Evolutionary conservation across 768 basidiomycete genomes (phyloP), one percentile per base, ranked within the genome.

Genomic region (Suillus bovinus): DNA sequence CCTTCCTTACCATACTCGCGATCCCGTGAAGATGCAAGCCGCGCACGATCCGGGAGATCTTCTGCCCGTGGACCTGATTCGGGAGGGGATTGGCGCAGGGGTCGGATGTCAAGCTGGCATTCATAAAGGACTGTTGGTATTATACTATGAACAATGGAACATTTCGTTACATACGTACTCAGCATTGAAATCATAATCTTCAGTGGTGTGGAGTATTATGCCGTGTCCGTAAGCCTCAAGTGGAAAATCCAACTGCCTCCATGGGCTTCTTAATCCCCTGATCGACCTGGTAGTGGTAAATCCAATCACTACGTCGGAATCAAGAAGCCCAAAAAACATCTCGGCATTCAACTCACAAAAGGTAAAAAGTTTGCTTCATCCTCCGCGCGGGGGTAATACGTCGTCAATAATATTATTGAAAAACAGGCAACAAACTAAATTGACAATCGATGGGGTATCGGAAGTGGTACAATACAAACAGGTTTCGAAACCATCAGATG

Each of bases 281-380:
- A 61, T 61, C 60, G 55, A 29, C 55, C 55, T 56, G 17, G 20
- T 31, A 55, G 50, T 34, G 50, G 60, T 57, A 61, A 61, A 61
- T 61, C 60, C 36, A 13, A 53, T 60, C 47, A 60, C 31, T 29
- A 55, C 59, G 36, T 60, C 34, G 36, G 38, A 47, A 50, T 33
- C 47, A 56, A 53, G 59, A 50, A 41, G 36, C 38, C 11, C 22
- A 22, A 31, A 17, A 16, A 17, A 62, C 60, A 68, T 70, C 61
- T 61, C 61, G 50, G 68, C 60, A 64, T 69, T 62, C 38, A 55
- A 56, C 39, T 56, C 24, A 24, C 55, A 27, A 56, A 52, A 56
- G 55, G 38, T 56, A 56, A 39, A 56, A 56, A 56, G 38, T 38
- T 55, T 55, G 36, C 24, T 13, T 56, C 24, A 24, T 22, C 34